Conservation (phyloP, 1,139 yeast species). For the Scheffersomyces stambukii region DNA sequence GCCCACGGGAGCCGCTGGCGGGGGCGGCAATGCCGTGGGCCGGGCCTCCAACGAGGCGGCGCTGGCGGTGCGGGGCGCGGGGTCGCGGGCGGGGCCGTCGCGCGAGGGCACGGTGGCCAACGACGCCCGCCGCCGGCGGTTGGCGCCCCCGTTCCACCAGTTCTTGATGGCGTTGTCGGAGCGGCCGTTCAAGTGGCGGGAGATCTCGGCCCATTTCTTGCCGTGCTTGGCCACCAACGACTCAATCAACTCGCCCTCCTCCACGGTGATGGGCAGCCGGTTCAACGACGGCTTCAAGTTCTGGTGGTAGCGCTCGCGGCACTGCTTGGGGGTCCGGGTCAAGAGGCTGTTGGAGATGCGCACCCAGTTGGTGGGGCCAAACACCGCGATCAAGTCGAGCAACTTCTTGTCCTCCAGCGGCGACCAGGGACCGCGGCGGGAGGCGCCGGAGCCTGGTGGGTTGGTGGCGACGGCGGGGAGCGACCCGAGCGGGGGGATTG, state of each 20-base stretch:
- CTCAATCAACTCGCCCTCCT: slow-evolving; percentile 81
- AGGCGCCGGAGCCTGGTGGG: slow-evolving; percentile 5
- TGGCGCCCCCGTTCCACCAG: slow-evolving; percentile 97
- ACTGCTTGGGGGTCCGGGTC: slow-evolving; percentile 86
- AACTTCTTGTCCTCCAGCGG: slow-evolving; percentile 76
- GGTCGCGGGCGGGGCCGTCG: slow-evolving; percentile 9
- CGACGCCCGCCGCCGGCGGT: slow-evolving; percentile 61
- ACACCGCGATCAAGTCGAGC: slow-evolving; percentile 62
- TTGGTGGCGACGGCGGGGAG: too few relatives aligned
- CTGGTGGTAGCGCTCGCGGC: slow-evolving; percentile 90
- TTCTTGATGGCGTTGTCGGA: slow-evolving; percentile 89
- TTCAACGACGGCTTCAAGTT: slow-evolving; percentile 82
- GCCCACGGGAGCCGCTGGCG: slow-evolving; percentile 8
- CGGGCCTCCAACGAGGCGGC: slow-evolving; percentile 8
- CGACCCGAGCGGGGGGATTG: too few relatives aligned
- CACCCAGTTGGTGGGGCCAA: slow-evolving; percentile 92
- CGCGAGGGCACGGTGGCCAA: slow-evolving; percentile 8
- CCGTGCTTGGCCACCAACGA: slow-evolving; percentile 76
- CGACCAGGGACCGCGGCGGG: slow-evolving; percentile 82
- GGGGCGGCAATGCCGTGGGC: slow-evolving; percentile 7
- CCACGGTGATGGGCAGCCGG: slow-evolving; percentile 76
- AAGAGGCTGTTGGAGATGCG: slow-evolving; percentile 70
- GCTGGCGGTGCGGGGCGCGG: slow-evolving; percentile 9
- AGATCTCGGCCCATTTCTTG: slow-evolving; percentile 92
- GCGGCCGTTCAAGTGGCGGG: slow-evolving; percentile 81